phyloP scores from a whole-genome alignment of 306 rosid species.

The Inga laurina region DNA sequence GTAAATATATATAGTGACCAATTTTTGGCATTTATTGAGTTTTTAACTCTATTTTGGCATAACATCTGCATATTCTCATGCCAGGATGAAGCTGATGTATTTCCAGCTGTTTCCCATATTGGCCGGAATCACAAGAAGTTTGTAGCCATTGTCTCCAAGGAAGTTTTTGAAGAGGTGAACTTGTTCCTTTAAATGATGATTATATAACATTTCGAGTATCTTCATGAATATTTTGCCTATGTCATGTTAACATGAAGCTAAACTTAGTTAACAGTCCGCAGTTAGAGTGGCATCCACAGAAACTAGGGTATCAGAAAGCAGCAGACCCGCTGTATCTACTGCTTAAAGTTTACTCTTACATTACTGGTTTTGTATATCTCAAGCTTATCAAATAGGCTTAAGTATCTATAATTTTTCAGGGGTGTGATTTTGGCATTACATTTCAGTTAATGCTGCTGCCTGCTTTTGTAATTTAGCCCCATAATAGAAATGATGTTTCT shows the following conservation, averaged over 20 bases:
- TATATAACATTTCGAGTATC: conserved; percentile 3
- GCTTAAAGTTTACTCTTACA: background rate
- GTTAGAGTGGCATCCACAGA: conserved; percentile 1
- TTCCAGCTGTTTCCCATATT: conserved; percentile 68
- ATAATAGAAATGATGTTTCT: background rate
- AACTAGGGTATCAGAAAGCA: background rate
- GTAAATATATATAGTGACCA: background rate
- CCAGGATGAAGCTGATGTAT: conserved; percentile 84
- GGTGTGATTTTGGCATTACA: background rate
- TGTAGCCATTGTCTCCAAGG: conserved; percentile 47
- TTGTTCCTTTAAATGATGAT: conserved; percentile 30
- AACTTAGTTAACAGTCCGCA: background rate
- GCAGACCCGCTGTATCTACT: background rate
- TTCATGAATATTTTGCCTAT: background rate
- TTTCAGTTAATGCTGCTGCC: background rate
- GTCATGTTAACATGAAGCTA: conserved; percentile 14
- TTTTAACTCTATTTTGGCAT: conserved; percentile 8
- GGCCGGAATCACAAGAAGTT: conserved; percentile 75
- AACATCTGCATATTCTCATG: conserved; percentile 28
- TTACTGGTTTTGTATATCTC: background rate
- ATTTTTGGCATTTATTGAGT: conserved; percentile 5
- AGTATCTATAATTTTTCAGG: background rate
- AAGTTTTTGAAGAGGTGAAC: conserved; percentile 60
- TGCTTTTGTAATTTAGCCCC: background rate
- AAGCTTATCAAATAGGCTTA: background rate